phyloP scores from a whole-genome alignment of 108 stramenopile genomes.

The Poteriospumella lacustris region DNA sequence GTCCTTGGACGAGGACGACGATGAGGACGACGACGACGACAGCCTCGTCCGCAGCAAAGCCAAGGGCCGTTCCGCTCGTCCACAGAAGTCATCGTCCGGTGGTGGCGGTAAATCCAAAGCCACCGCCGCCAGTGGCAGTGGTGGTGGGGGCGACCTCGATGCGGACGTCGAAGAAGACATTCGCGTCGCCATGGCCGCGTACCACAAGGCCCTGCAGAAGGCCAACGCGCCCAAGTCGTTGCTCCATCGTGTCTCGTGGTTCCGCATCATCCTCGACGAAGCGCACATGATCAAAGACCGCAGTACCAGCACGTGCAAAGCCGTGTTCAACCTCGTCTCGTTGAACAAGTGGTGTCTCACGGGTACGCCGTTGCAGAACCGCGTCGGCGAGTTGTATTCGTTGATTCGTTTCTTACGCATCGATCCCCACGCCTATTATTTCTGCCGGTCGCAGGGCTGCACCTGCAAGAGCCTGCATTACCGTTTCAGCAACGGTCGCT shows the following conservation, averaged over 20 bases:
- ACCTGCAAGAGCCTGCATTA: slow-evolving; percentile 77
- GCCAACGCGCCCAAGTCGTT: slow-evolving; percentile 40
- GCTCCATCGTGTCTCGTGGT: slow-evolving; percentile 81
- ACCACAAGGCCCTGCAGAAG: background rate
- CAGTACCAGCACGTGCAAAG: slow-evolving; percentile 82
- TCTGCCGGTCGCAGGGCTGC: slow-evolving; percentile 58
- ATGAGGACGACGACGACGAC: too few relatives aligned
- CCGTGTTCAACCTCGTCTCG: slow-evolving; percentile 81
- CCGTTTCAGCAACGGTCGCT: slow-evolving; percentile 72
- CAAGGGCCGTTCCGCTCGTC: too few relatives aligned
- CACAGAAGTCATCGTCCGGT: too few relatives aligned
- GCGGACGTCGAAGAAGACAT: slow-evolving; percentile 62
- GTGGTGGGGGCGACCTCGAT: too few relatives aligned
- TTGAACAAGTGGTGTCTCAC: slow-evolving; percentile 76
- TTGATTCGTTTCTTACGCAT: slow-evolving; percentile 86
- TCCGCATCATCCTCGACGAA: slow-evolving; percentile 85
- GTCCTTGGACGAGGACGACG: too few relatives aligned
- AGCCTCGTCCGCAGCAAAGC: too few relatives aligned
- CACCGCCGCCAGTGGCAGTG: too few relatives aligned
- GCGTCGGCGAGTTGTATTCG: slow-evolving; percentile 94
- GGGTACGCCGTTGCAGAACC: slow-evolving; percentile 96
- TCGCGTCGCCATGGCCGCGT: slow-evolving; percentile 41
- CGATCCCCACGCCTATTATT: slow-evolving; percentile 94
- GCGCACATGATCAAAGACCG: slow-evolving; percentile 87
- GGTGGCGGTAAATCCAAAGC: too few relatives aligned